Percentiles rank a stretch among this genome's conserved stretches.
Evolutionary conservation across 176 grass and related monocot genomes (phyloP).

Genomic region (Aegilops tauschii): DNA sequence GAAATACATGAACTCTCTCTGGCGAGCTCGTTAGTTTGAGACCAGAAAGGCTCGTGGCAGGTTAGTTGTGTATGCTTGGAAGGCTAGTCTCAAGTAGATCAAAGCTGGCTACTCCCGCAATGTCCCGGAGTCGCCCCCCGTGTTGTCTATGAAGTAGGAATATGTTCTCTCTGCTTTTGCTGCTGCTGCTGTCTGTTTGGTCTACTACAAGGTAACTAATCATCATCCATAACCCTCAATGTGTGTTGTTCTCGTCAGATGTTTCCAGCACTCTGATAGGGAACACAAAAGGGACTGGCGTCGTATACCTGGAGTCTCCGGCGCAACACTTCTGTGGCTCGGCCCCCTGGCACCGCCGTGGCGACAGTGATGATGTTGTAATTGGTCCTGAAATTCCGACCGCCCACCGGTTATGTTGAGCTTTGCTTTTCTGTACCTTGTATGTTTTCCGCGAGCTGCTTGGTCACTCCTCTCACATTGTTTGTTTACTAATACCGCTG

Average conservation of each 20-base stretch:
- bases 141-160: conserved; percentile 39
- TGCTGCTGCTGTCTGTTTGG: conserved; percentile 29
- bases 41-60: background rate
- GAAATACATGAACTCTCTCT: conserved; percentile 86
- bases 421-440: background rate
- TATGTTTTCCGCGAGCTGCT: background rate
- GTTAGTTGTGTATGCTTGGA: conserved; percentile 12
- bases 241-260: conserved; percentile 29
- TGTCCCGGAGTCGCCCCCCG: background rate
- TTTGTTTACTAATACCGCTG: background rate
- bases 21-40: conserved; percentile 52
- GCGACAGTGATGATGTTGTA: background rate
- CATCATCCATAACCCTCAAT: conserved; percentile 23
- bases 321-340: background rate
- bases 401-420: background rate
- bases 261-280: conserved; percentile 10
- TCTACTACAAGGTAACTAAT: conserved; percentile 6
- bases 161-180: conserved; percentile 21
- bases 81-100: background rate
- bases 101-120: background rate
- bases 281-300: background rate
- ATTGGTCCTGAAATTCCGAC: conserved; percentile 1
- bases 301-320: conserved; percentile 27
- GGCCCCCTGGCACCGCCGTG: background rate
- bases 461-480: background rate